Base-by-base conservation (phyloP, 441 rosid species). In the Biscutella auriculata region DNA sequence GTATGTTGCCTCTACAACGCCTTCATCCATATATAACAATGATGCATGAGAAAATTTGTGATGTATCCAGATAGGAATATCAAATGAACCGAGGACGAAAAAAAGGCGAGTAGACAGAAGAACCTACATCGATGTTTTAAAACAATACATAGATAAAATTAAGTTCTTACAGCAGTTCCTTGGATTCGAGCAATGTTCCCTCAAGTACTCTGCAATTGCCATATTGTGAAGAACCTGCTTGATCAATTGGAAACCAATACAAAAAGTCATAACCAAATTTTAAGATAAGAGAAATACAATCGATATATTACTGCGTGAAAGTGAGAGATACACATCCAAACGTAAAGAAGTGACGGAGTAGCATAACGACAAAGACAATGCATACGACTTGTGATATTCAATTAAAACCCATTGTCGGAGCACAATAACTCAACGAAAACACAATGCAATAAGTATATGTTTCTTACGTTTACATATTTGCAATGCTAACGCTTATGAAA, bases 201-300 rank as follows among this genome's bases (percentile, higher is more conserved):
- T 73, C 67, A 85, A 78, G 73, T 73, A 86, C 60, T 88, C 95
- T 7, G 77, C 81, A 56, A 95, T 79, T 41, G 98, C 91, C 71
- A 86, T 91, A 62, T 95, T 95, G 75, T 91, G 99, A 67, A 82
- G 83, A 71, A 95, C 77, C 99, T 95, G 76, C 62, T 16, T 12
- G 23, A 63, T 60, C 39, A 43, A 33, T 66, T 29, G 36, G 46
- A 63, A 46, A 11, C 3, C 25, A 63, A 16, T 21, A 32, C 60
- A 28, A 53, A 41, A 30, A 36, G 19, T 11, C 39, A 26, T 8
- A 14, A 21, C 12, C 15, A 53, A 36, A 19, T 11, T 46, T n/a
- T n/a, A n/a, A n/a, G n/a, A n/a, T n/a, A n/a, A n/a, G n/a, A n/a
- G n/a, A n/a, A n/a, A n/a, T n/a, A n/a, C n/a, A n/a, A 33, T 37